Percentiles rank a stretch among this genome's conserved stretches.
Conservation (phyloP, 257 asterid species). For the Lavandula angustifolia region DNA sequence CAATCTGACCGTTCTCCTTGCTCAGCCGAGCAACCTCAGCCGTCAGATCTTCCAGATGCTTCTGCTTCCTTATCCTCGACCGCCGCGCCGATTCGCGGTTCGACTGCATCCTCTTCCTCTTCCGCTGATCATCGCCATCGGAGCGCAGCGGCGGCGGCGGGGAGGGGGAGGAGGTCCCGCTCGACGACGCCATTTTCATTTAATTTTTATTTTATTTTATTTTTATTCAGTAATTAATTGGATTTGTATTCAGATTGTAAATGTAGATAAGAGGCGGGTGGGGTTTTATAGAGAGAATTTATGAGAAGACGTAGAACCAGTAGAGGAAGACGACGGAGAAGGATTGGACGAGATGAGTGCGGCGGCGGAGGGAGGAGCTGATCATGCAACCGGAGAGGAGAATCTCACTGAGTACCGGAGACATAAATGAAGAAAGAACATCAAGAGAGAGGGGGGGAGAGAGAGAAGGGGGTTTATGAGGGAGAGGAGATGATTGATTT, state of each 20-base stretch:
- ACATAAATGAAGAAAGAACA: slow-evolving; percentile 55
- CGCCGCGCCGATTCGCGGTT: slow-evolving; percentile 90
- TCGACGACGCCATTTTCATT: slow-evolving; percentile 53
- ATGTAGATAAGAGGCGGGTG: too few species aligned
- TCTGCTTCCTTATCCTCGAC: slow-evolving; percentile 85
- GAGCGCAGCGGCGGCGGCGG: slow-evolving; percentile 46
- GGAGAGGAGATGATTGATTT: slow-evolving; percentile 16
- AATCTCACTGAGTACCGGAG: slow-evolving; percentile 62
- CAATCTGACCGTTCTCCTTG: slow-evolving; percentile 57
- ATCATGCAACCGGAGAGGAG: slow-evolving; percentile 55
- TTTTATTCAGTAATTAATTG: too few species aligned
- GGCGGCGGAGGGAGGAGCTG: slow-evolving; percentile 50
- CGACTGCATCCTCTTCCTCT: slow-evolving; percentile 79
- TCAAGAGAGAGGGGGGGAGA: slow-evolving; percentile 30
- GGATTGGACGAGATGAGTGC: slow-evolving; percentile 82
- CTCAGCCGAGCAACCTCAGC: slow-evolving; percentile 50
- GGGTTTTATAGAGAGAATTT: background rate
- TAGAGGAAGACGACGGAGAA: slow-evolving; percentile 85
- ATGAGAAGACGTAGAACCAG: slow-evolving; percentile 85
- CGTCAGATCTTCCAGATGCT: slow-evolving; percentile 70
- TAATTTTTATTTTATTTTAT: background rate
- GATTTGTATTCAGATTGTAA: too few species aligned
- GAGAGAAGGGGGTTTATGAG: slow-evolving; percentile 28
- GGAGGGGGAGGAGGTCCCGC: slow-evolving; percentile 61
- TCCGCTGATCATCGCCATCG: slow-evolving; percentile 44